Conservation (phyloP, 768 basidiomycete genomes). For the Russula dissimulans region DNA sequence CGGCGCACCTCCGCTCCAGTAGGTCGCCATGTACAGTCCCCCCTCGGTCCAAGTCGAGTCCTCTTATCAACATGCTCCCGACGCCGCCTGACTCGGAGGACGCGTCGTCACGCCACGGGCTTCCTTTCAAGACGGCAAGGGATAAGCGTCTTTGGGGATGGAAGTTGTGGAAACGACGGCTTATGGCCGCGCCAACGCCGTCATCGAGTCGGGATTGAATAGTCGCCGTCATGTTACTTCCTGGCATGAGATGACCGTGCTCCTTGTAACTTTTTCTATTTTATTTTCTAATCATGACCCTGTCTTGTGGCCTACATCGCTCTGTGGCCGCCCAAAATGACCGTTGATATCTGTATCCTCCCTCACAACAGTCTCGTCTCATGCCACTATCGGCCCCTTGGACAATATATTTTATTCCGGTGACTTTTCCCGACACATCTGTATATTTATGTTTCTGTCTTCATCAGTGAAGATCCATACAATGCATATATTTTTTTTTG, state of each 20-base stretch:
- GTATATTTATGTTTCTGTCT: too few relatives aligned
- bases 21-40: neutral
- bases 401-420: too few relatives aligned
- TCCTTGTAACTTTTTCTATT: neutral
- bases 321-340: too few relatives aligned
- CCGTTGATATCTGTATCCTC: too few relatives aligned
- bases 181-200: neutral
- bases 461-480: too few relatives aligned
- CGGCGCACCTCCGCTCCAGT: neutral
- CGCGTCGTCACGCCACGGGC: neutral
- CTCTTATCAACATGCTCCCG: slow-evolving; percentile 14
- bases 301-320: neutral
- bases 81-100: slow-evolving; percentile 30
- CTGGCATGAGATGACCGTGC: neutral
- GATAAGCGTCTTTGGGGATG: neutral
- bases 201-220: neutral
- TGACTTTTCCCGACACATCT: too few relatives aligned
- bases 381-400: too few relatives aligned
- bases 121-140: neutral
- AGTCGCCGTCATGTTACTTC: neutral
- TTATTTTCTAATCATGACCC: neutral
- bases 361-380: too few relatives aligned
- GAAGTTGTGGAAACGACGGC: slow-evolving; percentile 6
- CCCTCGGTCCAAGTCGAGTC: neutral
- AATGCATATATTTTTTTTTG: too few relatives aligned